phyloP scores from a whole-genome alignment of 2,329 filamentous ascomycete genomes.

The Colletotrichum sublineola region DNA sequence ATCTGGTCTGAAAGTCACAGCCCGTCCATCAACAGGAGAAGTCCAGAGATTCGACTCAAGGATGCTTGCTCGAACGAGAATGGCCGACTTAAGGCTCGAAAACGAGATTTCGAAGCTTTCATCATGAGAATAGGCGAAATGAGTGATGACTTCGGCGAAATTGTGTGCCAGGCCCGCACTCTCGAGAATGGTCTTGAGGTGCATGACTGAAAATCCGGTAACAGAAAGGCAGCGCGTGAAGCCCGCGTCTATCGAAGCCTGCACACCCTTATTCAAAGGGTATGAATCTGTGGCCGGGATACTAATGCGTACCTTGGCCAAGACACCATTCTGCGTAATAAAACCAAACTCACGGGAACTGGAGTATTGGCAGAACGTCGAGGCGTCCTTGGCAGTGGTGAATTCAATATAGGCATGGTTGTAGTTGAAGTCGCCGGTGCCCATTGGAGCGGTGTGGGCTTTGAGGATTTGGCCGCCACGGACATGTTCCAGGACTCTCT shows the following conservation, averaged over 20 bases:
- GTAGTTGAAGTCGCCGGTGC: constrained; percentile 1
- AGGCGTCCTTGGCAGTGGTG: constrained; percentile 4
- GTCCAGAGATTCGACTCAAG: constrained; percentile 8
- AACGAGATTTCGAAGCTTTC: constrained; percentile 33
- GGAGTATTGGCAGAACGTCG: constrained; percentile 5
- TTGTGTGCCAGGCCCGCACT: constrained; percentile 16
- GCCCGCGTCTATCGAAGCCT: constrained; percentile 10
- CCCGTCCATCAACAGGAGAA: background rate
- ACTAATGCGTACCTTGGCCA: background rate
- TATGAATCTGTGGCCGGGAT: constrained; percentile 32
- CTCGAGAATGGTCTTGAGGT: constrained; percentile 14
- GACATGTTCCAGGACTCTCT: constrained; percentile 35
- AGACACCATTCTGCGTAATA: background rate
- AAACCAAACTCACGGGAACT: constrained; percentile 35
- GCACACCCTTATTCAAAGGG: constrained; percentile 3
- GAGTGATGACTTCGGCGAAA: constrained; percentile 21
- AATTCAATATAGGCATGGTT: constrained; percentile 33
- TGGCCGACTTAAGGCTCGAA: constrained; percentile 22
- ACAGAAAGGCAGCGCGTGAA: constrained; percentile 31
- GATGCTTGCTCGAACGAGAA: constrained; percentile 23
- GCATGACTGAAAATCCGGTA: constrained; percentile 27
- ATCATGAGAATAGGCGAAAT: constrained; percentile 26
- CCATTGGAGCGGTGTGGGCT: constrained; percentile 13
- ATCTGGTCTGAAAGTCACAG: constrained; percentile 15
- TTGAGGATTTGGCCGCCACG: constrained; percentile 35